A percentile compares a stretch with the other conserved stretches of the same genome.
Evolutionary conservation across 768 basidiomycete species (phyloP).

Genomic region (Russula sp.): DNA sequence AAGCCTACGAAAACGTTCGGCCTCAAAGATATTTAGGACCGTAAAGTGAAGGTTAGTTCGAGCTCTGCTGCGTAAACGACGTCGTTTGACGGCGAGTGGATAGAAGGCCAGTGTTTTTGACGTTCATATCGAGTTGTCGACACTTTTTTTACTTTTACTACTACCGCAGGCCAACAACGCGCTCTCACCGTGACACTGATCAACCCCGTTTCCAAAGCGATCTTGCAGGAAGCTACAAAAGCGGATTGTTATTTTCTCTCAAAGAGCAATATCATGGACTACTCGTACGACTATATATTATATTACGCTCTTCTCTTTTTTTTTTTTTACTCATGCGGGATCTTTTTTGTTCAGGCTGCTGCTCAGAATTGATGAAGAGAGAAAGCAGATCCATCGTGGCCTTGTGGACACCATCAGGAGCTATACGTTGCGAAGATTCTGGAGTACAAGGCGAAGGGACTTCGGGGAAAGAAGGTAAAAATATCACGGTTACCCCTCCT

Average conservation of each 20-base stretch:
- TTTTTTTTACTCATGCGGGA: slow-evolving; percentile 4
- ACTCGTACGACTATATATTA: too few species aligned
- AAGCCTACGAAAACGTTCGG: slow-evolving; percentile 71
- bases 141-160: too few species aligned
- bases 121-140: too few species aligned
- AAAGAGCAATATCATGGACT: too few species aligned
- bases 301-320: too few species aligned
- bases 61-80: slow-evolving; percentile 49
- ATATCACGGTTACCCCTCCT: slow-evolving; percentile 79
- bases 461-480: slow-evolving; percentile 53
- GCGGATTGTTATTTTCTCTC: too few species aligned
- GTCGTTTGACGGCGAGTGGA: slow-evolving; percentile 81
- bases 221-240: too few species aligned
- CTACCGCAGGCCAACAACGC: slow-evolving; percentile 60
- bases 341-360: slow-evolving; percentile 58
- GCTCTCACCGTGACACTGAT: slow-evolving; percentile 63
- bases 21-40: slow-evolving; percentile 77
- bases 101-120: slow-evolving; percentile 50
- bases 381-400: too few species aligned
- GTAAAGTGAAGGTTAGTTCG: slow-evolving; percentile 57
- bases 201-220: too few species aligned
- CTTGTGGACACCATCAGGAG: slow-evolving; percentile 85
- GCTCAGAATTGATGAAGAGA: slow-evolving; percentile 63
- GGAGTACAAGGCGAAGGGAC: slow-evolving; percentile 81
- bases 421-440: slow-evolving; percentile 82